These are phyloP conservation scores for Amphichorda felina DNA, from an alignment of 2,329 filamentous ascomycete species.

Conservation along the genomic window DNA sequence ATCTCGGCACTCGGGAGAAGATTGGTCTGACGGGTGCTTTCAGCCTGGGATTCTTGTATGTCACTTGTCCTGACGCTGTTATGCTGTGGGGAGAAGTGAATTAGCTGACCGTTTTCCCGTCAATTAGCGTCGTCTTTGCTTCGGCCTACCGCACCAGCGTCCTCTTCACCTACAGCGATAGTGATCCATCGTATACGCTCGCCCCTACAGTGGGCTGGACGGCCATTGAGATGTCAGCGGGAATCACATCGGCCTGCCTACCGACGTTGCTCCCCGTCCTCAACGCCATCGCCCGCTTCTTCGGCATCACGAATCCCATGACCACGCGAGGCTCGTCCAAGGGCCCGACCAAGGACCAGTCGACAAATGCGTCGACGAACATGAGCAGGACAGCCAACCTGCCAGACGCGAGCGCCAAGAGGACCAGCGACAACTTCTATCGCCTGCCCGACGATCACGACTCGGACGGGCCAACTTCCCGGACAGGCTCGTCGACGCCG, in stretches of 20 bases:
- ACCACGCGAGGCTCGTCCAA: background rate
- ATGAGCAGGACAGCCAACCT: constrained; percentile 4
- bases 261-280: constrained; percentile 37
- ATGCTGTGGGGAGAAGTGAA: too few relatives aligned
- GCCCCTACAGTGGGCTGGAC: constrained; percentile 34
- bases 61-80: too few relatives aligned
- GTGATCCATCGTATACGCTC: constrained; percentile 32
- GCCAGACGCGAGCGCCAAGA: background rate
- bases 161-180: constrained; percentile 27
- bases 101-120: too few relatives aligned
- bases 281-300: constrained; percentile 14
- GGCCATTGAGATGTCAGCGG: constrained; percentile 33
- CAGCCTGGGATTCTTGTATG: constrained; percentile 30
- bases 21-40: constrained; percentile 31
- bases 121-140: constrained; percentile 30
- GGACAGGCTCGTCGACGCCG: background rate
- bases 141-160: constrained; percentile 34
- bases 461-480: too few relatives aligned
- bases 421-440: constrained; percentile 12
- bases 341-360: background rate
- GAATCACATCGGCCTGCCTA: constrained; percentile 40
- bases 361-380: background rate
- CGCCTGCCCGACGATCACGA: constrained; percentile 8
- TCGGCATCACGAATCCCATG: constrained; percentile 1
- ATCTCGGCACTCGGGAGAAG: constrained; percentile 27